phyloP scores from a whole-genome alignment of 768 basidiomycete genomes.

The Chalciporus sphaerocephalus region DNA sequence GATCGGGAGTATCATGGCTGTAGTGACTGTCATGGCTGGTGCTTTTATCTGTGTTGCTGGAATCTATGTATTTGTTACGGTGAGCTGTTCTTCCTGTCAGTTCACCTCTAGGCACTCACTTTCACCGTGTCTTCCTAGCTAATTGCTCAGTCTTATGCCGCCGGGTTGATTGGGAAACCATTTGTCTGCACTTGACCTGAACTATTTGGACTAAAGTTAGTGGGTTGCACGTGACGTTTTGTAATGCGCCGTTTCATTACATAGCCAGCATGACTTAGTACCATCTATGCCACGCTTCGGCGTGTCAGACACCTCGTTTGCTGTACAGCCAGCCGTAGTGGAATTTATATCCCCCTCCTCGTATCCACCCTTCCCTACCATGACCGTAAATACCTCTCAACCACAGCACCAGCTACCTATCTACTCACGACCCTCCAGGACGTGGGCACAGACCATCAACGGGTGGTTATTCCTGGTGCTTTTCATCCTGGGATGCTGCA shows the following conservation, averaged over 20 bases:
- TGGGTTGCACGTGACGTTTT: conserved; percentile 14
- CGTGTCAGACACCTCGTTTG: neutral
- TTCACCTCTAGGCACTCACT: conserved; percentile 1
- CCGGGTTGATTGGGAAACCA: conserved; percentile 42
- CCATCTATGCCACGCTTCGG: conserved; percentile 4
- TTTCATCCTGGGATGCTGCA: conserved; percentile 62
- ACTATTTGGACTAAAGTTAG: no score
- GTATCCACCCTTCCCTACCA: conserved; percentile 4
- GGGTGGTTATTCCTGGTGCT: conserved; percentile 51
- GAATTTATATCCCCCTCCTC: neutral
- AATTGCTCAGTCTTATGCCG: conserved; percentile 42
- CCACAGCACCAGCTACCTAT: conserved; percentile 48
- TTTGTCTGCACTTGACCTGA: no score
- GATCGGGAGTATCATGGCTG: conserved; percentile 33
- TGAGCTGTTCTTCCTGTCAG: conserved; percentile 16
- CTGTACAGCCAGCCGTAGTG: conserved; percentile 8
- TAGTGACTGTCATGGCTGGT: conserved; percentile 44
- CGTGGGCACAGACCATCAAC: conserved; percentile 50
- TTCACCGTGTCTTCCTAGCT: conserved; percentile 31
- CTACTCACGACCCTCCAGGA: conserved; percentile 43
- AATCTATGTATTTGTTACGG: conserved; percentile 51
- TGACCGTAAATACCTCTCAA: conserved; percentile 17
- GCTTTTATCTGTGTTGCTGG: conserved; percentile 52
- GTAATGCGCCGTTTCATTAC: conserved; percentile 3
- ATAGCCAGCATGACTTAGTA: no score